A percentile compares a stretch with the other conserved stretches of the same genome.
Evolutionary conservation across 306 rosid genomes (phyloP).

Genomic region (Vigna angularis): DNA sequence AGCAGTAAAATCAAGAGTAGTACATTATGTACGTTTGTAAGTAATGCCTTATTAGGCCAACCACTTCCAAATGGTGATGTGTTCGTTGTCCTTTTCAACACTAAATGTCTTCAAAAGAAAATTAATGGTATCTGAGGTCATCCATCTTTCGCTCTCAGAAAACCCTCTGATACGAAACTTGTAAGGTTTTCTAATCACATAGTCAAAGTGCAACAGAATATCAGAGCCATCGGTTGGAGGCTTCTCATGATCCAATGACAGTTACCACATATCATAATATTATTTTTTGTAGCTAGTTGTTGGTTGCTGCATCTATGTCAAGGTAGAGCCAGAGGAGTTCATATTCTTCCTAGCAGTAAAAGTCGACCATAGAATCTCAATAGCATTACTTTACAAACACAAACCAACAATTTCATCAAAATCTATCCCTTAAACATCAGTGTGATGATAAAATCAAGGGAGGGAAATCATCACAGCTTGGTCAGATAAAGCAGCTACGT

Average conservation of each 20-base stretch:
- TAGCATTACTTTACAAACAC: constrained; percentile 37
- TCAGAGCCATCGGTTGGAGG: not conserved
- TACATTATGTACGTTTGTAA: not conserved
- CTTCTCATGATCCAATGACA: constrained; percentile 28
- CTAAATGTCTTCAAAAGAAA: constrained; percentile 39
- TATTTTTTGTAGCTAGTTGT: constrained; percentile 23
- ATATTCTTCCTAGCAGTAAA: constrained; percentile 6
- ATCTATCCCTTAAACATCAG: not conserved
- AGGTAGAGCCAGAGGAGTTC: constrained; percentile 10
- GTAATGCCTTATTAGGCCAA: constrained; percentile 11
- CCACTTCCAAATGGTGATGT: constrained; percentile 34
- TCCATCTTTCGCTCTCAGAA: constrained; percentile 12
- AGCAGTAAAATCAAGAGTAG: not conserved
- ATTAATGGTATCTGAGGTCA: constrained; percentile 39
- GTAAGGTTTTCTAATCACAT: constrained; percentile 1
- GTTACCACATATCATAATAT: constrained; percentile 18
- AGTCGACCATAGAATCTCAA: constrained; percentile 38
- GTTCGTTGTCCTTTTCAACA: constrained; percentile 43
- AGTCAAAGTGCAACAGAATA: constrained; percentile 17
- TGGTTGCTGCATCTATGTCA: constrained; percentile 39
- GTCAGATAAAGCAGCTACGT: constrained; percentile 34
- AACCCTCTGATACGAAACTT: constrained; percentile 22
- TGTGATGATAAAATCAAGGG: not conserved
- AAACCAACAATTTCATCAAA: constrained; percentile 40
- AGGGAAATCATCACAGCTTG: constrained; percentile 40